A percentile compares a stretch with the other conserved stretches of the same genome.
phyloP scores from a whole-genome alignment of 2,329 filamentous ascomycete genomes.

The Podosphaera fusca region DNA sequence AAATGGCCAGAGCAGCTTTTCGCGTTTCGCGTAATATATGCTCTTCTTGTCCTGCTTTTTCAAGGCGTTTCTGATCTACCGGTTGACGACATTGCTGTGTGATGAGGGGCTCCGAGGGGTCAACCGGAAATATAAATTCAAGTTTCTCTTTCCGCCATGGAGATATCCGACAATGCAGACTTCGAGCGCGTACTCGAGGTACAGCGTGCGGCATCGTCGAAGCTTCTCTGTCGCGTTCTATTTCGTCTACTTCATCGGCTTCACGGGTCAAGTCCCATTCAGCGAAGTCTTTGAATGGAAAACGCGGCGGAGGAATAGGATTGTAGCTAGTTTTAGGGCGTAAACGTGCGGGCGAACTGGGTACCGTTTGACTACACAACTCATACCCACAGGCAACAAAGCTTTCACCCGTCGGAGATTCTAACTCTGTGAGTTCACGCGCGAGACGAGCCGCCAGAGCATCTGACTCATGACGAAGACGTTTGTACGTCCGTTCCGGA shows the following conservation, averaged over 20 bases:
- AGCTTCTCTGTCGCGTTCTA: neutral
- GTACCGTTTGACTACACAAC: neutral
- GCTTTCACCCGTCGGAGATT: neutral
- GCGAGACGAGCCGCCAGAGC: neutral
- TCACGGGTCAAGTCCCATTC: neutral
- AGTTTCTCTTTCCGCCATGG: neutral
- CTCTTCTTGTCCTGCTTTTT: neutral
- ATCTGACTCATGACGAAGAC: neutral
- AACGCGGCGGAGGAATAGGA: neutral
- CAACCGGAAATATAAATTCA: neutral
- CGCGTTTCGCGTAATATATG: neutral
- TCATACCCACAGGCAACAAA: neutral
- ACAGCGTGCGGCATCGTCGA: neutral
- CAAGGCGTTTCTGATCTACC: neutral
- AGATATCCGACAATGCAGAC: neutral
- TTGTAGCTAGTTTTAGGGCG: neutral
- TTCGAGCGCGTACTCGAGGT: neutral
- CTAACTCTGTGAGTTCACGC: neutral
- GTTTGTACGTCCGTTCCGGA: neutral
- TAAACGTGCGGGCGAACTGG: neutral
- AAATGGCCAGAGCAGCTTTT: neutral
- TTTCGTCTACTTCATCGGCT: neutral
- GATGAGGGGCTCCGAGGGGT: neutral
- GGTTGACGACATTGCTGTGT: neutral
- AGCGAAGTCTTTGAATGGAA: neutral